These are phyloP conservation scores for Ogataea wickerhamii DNA, from an alignment of 805 yeast genomes.

Conservation along the genomic window DNA sequence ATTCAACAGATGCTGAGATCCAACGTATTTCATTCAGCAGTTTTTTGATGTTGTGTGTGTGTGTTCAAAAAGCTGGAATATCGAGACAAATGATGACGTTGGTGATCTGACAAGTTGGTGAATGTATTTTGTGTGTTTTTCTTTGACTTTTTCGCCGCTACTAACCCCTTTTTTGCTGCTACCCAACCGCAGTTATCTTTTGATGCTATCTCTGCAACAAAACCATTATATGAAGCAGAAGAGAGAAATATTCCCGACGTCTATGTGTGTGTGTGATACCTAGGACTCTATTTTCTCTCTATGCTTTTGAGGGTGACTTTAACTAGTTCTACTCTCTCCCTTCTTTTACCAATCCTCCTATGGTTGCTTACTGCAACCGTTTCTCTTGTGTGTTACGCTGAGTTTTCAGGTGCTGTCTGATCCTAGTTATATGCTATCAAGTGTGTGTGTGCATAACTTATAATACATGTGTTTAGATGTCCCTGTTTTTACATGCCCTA, in stretches of 20 bases:
- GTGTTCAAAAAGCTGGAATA: conserved; percentile 1
- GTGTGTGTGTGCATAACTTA: conserved; percentile 1
- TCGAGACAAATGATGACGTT: background rate
- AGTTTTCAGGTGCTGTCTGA: background rate
- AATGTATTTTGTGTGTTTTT: no score
- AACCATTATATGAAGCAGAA: background rate
- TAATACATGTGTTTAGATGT: background rate
- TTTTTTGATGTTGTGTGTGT: conserved; percentile 4
- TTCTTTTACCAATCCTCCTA: conserved; percentile 4
- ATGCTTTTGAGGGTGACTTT: conserved; percentile 16
- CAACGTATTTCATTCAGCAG: no score
- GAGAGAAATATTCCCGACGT: conserved; percentile 10
- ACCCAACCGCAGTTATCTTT: background rate
- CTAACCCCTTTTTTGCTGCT: background rate
- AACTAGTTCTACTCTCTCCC: conserved; percentile 16
- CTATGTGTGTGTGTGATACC: conserved; percentile 18
- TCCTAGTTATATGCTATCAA: background rate
- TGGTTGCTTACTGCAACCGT: background rate
- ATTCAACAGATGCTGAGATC: no score
- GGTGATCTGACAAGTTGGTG: background rate
- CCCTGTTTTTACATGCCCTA: background rate
- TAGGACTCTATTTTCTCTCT: conserved; percentile 4
- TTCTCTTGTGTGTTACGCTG: conserved; percentile 7
- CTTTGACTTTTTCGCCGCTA: conserved; percentile 2
- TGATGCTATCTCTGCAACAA: conserved; percentile 1